Evolutionary conservation across 2,329 filamentous ascomycete genomes (phyloP), one percentile per base, ranked within the genome.

Genomic region (Arthrobotrys pseudoclavata): DNA sequence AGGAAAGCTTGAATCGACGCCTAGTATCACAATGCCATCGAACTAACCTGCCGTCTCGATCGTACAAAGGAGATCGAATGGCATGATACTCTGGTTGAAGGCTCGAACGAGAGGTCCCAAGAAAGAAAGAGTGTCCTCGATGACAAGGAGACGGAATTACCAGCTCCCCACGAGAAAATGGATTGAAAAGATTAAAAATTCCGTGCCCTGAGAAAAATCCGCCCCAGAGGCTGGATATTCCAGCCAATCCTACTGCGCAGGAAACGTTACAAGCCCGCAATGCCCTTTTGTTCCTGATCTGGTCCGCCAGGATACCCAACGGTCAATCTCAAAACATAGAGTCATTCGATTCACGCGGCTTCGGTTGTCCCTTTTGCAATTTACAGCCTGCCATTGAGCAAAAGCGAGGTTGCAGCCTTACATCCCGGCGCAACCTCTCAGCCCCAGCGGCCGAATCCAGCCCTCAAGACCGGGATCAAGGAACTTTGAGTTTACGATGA

Each of bases 351-450:
- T 37, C 40, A n/a, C 15, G 40, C 37, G 20, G 22, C 57, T 45
- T 62, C 57, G 57, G 42, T 37, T 45, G 52, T 57, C 52, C 62
- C 50, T 68, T 68, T 57, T 60, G 55, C 13, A 60, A 60, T 60
- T 60, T 60, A 24, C 55, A 24, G n/a, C 55, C 18, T 53, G 31
- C 63, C 29, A 47, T 61, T 50, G 52, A 55, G 52, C 20, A 45
- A 45, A 62, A 45, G 29, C 60, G 53, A 69, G 50, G 66, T 48
- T 69, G 66, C 53, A 69, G 66, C 66, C 66, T 69, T 69, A 61
- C 66, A 50, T 42, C 50, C 50, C 15, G 57, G 55, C 67, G 66
- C 52, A 69, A 55, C 64, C 53, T 48, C 63, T 75, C 70, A 75
- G 70, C 70, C 70, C 62, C 69, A 66, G 42, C 50, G 29, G 63